A percentile compares a stretch with the other conserved stretches of the same genome.
phyloP scores from a whole-genome alignment of 306 rosid genomes.

The Vachellia collinsii region DNA sequence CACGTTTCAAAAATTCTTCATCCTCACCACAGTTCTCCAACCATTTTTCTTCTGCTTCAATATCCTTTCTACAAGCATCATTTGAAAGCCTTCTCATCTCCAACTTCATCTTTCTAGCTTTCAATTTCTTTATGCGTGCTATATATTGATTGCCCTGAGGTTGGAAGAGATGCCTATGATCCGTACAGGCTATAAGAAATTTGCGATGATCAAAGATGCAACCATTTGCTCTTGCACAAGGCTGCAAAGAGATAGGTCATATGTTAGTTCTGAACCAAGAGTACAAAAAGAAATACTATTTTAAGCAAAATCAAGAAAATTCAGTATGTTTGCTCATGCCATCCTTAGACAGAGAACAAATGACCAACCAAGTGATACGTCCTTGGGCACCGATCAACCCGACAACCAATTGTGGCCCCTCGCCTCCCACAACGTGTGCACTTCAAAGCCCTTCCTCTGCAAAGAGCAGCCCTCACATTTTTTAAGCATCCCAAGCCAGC shows the following conservation, averaged over 20 bases:
- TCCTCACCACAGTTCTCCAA: conserved; percentile 98
- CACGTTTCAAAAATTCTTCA: conserved; percentile 98
- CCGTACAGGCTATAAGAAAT: conserved; percentile 98
- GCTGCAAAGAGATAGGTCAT: conserved; percentile 58
- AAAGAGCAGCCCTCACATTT: conserved; percentile 95
- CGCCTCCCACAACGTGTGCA: conserved; percentile 96
- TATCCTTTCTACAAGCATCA: conserved; percentile 81
- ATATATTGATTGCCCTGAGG: conserved; percentile 76
- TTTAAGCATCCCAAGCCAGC: conserved; percentile 98
- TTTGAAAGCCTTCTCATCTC: conserved; percentile 80
- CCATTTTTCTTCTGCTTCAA: conserved; percentile 97
- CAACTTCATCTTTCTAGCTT: conserved; percentile 84
- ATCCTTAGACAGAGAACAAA: conserved; percentile 29
- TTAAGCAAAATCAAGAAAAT: conserved; percentile 24
- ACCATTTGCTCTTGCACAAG: conserved; percentile 96
- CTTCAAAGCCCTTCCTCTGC: conserved; percentile 93
- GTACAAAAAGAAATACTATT: not conserved
- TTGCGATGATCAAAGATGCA: conserved; percentile 97
- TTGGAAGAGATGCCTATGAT: conserved; percentile 87
- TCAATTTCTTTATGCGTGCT: conserved; percentile 71
- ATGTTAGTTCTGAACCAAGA: conserved; percentile 30
- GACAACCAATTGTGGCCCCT: conserved; percentile 98
- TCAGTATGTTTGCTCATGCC: conserved; percentile 12
- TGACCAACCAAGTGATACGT: conserved; percentile 94
- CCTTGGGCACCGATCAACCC: conserved; percentile 96